Percentiles rank a stretch among this genome's conserved stretches.
Conservation (phyloP, 306 rosid species). For the Styphnolobium japonicum region DNA sequence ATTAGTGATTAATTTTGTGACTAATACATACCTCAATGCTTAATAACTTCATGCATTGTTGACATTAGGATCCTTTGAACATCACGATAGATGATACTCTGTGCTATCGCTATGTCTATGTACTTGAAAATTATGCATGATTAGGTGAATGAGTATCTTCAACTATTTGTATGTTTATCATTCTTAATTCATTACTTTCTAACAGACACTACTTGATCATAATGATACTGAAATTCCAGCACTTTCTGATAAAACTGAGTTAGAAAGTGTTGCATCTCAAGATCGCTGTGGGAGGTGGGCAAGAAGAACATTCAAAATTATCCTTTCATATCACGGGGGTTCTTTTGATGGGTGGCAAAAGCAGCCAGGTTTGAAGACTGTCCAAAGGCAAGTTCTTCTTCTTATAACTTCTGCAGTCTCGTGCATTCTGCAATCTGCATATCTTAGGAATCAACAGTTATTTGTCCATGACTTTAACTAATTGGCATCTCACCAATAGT, state of each 20-base stretch:
- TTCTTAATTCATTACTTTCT: constrained; percentile 27
- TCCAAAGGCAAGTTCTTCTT: constrained; percentile 65
- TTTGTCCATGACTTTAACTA: neutral
- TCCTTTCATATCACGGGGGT: constrained; percentile 72
- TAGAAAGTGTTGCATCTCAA: constrained; percentile 39
- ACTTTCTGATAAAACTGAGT: constrained; percentile 36
- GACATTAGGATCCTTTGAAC: neutral
- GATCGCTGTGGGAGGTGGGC: constrained; percentile 85
- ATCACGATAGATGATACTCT: neutral
- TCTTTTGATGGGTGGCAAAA: constrained; percentile 98
- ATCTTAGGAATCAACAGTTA: neutral
- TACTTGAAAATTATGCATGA: neutral
- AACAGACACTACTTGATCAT: constrained; percentile 45
- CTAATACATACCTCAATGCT: neutral
- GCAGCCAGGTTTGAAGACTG: constrained; percentile 86
- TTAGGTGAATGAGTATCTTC: neutral
- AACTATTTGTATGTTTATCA: neutral
- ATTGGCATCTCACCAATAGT: neutral
- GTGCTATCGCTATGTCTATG: neutral
- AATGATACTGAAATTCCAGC: constrained; percentile 42
- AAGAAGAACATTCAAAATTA: constrained; percentile 68
- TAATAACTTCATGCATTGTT: neutral
- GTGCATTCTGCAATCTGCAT: neutral
- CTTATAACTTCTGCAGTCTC: neutral
- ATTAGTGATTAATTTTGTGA: neutral